These are phyloP conservation scores for Knoxdaviesia proteae DNA, from an alignment of 2,329 filamentous ascomycete species.

Conservation along the genomic window DNA sequence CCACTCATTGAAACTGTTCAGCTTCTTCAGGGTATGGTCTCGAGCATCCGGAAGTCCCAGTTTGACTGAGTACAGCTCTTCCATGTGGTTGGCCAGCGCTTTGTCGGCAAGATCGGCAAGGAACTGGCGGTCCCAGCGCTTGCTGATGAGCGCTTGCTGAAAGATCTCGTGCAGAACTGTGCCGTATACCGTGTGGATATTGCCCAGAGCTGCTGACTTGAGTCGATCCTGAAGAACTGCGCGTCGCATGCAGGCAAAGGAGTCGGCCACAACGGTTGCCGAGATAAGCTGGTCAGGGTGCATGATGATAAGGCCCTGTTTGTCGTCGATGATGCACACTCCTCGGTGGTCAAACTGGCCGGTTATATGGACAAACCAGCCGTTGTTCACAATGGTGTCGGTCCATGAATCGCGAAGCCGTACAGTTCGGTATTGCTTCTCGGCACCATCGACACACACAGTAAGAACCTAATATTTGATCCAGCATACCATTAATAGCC, in stretches of 20 bases:
- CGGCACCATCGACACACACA: constrained; percentile 60
- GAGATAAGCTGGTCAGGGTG: constrained; percentile 93
- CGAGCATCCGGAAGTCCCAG: constrained; percentile 51
- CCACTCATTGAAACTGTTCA: constrained; percentile 66
- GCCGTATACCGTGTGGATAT: constrained; percentile 43
- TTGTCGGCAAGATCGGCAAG: constrained; percentile 44
- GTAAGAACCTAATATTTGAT: constrained; percentile 40
- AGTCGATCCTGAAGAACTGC: constrained; percentile 87
- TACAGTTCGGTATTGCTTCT: constrained; percentile 39
- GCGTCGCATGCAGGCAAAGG: constrained; percentile 74
- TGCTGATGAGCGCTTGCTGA: constrained; percentile 68
- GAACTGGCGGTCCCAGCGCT: constrained; percentile 56
- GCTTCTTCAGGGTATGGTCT: constrained; percentile 65
- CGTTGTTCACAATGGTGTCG: constrained; percentile 53
- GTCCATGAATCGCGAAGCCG: constrained; percentile 72
- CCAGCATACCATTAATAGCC: no score
- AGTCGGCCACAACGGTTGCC: constrained; percentile 88
- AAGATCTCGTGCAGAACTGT: constrained; percentile 91
- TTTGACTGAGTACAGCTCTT: constrained; percentile 76
- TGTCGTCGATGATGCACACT: constrained; percentile 65
- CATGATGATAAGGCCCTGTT: constrained; percentile 65
- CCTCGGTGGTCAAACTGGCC: constrained; percentile 51
- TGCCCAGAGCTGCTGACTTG: neutral
- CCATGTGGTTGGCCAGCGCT: constrained; percentile 57
- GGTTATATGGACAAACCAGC: constrained; percentile 71